Conservation (phyloP, 768 basidiomycete genomes). For the Mycena chlorophos region DNA sequence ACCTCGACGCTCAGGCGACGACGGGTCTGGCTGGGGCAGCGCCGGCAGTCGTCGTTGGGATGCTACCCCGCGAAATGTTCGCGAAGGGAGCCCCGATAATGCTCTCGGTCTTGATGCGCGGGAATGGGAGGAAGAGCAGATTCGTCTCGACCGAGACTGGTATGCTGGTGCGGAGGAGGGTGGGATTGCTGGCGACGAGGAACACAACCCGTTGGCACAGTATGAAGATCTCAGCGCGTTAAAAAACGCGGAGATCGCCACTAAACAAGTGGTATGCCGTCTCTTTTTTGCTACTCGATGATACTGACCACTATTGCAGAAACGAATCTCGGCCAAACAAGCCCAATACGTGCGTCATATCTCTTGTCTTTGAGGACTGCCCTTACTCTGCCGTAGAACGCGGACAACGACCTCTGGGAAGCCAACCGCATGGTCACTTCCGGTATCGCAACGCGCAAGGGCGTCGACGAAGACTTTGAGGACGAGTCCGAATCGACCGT, state of each 20-base stretch:
- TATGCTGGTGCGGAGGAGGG: conserved; percentile 91
- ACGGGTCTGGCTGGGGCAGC: conserved; percentile 63
- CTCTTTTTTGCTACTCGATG: conserved; percentile 19
- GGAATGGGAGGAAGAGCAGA: conserved; percentile 98
- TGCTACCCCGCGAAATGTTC: conserved; percentile 71
- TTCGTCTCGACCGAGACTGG: conserved; percentile 92
- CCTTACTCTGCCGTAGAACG: conserved; percentile 59
- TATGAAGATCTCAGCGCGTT: conserved; percentile 80
- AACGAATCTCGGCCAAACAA: conserved; percentile 89
- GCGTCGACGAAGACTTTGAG: conserved; percentile 91
- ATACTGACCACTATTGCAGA: conserved; percentile 41
- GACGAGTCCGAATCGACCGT: conserved; percentile 96
- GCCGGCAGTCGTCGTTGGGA: conserved; percentile 68
- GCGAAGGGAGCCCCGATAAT: conserved; percentile 70
- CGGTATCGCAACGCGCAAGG: conserved; percentile 84
- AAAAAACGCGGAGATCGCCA: conserved; percentile 74
- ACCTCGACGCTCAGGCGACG: conserved; percentile 61
- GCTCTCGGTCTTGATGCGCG: conserved; percentile 68
- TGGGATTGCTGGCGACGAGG: conserved; percentile 82
- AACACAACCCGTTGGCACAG: conserved; percentile 88
- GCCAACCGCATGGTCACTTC: conserved; percentile 97
- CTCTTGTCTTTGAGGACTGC: background rate
- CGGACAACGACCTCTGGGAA: conserved; percentile 98
- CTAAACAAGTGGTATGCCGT: conserved; percentile 68
- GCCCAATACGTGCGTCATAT: conserved; percentile 82